Evolutionary conservation across 768 basidiomycete genomes (phyloP), one percentile per base, ranked within the genome.

Genomic region (Lactarius sanguifluus): DNA sequence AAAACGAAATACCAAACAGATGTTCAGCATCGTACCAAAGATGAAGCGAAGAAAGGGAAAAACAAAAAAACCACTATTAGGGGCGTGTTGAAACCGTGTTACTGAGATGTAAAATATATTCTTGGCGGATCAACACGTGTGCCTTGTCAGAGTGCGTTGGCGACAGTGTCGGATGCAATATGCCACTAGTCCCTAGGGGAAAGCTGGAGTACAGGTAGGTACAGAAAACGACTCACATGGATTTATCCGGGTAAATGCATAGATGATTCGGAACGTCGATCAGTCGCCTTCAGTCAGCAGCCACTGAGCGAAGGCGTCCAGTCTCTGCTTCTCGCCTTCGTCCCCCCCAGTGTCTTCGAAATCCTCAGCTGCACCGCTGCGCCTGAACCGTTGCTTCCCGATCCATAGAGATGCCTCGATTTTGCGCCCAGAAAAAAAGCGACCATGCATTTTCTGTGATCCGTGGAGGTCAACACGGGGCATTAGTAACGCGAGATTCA

Each of bases 301-400:
- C 94, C 94, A 96, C 45, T 86, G 78, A 0, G 92, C 92, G 73
- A 96, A 97, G 75, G 88, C 85, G 62, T 96, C 95, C 73, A 98
- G 76, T 56, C 95, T 86, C 74, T 86, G 85, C 81, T 89, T 89
- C 75, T 97, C 92, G 50, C 83, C 87, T 59, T 89, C 91, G 5
- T 85, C 89, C 2, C 83, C 86, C 25, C 85, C 86, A 8, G 28
- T 5, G 28, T 82, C 88, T 62, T 83, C 86, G 2, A 81, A 62
- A 1, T 85, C 86, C n/a, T 88, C 88, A 3, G 82, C 83, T 30
- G 79, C 79, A 10, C 91, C 93, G 66, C 86, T 90, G 62, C 90
- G 89, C 69, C 81, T 84, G 81, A 91, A 98, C 50, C 87, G 80
- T 73, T 95, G 89, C 75, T 86, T 89, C 58, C 95, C 96, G 32